Evolutionary conservation across 495 filamentous ascomycete species (phyloP).

Genomic region (Tuber melanosporum): DNA sequence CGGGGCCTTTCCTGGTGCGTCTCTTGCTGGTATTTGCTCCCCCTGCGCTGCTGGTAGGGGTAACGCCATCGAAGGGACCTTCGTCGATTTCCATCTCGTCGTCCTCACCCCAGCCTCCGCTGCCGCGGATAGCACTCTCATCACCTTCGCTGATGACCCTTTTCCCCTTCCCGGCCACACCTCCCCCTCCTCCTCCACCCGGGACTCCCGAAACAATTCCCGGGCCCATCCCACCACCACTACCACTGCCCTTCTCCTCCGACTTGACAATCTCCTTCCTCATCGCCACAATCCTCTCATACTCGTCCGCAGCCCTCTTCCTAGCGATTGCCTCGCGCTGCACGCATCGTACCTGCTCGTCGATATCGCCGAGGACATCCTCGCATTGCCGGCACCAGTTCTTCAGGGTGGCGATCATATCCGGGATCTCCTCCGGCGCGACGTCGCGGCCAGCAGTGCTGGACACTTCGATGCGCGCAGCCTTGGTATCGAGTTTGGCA

Average conservation of each 20-base stretch:
- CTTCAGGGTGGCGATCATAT: conserved; percentile 59
- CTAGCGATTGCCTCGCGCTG: conserved; percentile 48
- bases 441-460: conserved; percentile 81
- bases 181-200: conserved; percentile 41
- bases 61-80: conserved; percentile 42
- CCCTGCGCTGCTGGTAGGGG: conserved; percentile 8
- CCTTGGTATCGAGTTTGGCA: conserved; percentile 72
- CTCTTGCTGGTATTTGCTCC: conserved; percentile 37
- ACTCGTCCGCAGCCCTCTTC: conserved; percentile 43
- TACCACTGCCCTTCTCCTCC: conserved; percentile 43
- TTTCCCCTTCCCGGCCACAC: conserved; percentile 45
- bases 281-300: conserved; percentile 29
- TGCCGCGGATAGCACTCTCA: conserved; percentile 44
- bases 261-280: conserved; percentile 30
- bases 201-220: conserved; percentile 26
- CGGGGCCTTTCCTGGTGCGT: conserved; percentile 23
- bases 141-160: conserved; percentile 49
- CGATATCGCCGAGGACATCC: conserved; percentile 65
- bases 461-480: conserved; percentile 65
- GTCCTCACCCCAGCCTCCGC: conserved; percentile 49
- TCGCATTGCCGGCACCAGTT: conserved; percentile 73
- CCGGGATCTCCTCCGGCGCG: conserved; percentile 58
- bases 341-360: conserved; percentile 49
- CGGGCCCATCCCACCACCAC: conserved; percentile 38
- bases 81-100: conserved; percentile 58